Percentiles rank a stretch among this genome's conserved stretches.
Evolutionary conservation across 1,139 yeast species (phyloP).

Genomic region (Debaryomyces psychrophilus): DNA sequence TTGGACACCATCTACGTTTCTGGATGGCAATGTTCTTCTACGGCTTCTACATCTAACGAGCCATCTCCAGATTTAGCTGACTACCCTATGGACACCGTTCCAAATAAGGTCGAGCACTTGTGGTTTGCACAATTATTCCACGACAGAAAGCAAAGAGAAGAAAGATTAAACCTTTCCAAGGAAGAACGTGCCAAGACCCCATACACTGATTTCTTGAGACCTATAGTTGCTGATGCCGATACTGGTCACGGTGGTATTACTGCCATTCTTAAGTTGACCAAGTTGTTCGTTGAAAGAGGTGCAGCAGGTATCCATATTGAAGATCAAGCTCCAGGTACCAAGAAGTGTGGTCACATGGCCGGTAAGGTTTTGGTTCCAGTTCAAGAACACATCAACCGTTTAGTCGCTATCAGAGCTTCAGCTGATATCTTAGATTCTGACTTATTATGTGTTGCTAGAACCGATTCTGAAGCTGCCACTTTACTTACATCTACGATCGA

Average conservation of each 20-base stretch:
- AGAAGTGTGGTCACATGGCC: constrained; percentile 98
- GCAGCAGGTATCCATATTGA: constrained; percentile 99
- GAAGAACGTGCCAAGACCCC: constrained; percentile 66
- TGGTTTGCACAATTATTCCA: constrained; percentile 97
- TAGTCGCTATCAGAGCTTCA: constrained; percentile 91
- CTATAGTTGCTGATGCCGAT: constrained; percentile 96
- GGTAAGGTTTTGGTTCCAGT: constrained; percentile 98
- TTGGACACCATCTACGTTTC: constrained; percentile 91
- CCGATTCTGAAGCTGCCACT: constrained; percentile 97
- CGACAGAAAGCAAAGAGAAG: constrained; percentile 94
- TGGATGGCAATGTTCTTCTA: constrained; percentile 98
- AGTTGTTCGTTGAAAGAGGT: constrained; percentile 95
- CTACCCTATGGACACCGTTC: constrained; percentile 98
- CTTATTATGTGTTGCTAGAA: constrained; percentile 87
- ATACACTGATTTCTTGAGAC: constrained; percentile 83
- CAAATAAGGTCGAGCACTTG: constrained; percentile 95
- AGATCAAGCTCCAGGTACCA: constrained; percentile 98
- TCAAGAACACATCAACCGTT: constrained; percentile 93
- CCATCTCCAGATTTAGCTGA: constrained; percentile 99
- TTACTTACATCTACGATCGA: constrained; percentile 92
- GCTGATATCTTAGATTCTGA: constrained; percentile 93
- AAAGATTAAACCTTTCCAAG: constrained; percentile 62
- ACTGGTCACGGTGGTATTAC: constrained; percentile 99
- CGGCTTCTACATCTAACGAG: constrained; percentile 95
- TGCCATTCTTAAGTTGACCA: constrained; percentile 92